Base-by-base conservation (phyloP, 768 basidiomycete species). In the Lactarius deliciosus region DNA sequence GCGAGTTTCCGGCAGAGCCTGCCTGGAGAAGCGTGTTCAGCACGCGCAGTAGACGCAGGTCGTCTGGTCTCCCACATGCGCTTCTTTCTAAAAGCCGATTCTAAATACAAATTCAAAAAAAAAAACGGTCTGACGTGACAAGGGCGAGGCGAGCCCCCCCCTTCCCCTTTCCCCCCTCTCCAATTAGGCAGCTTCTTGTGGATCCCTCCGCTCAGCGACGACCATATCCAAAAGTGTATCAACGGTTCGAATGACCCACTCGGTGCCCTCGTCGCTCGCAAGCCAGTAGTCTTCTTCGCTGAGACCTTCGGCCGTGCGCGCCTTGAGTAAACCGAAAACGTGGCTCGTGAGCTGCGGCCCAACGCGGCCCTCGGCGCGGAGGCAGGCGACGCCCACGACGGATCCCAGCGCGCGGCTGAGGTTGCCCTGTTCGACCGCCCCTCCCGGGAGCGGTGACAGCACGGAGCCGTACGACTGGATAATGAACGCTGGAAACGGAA, bases 281-380 rank as follows among this genome's bases (percentile, higher is more conserved):
- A 96, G 83, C 88, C 89, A 96, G 65, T 78, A 81, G 75, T 93
- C 92, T 76, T 90, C 91, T 71, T 84, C 82, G 70, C 78, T 86
- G 70, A 85, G 80, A 41, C 82, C 81, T 61, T 84, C 82, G 56
- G 80, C 79, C 57, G 83, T 73, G 63, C 89, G 88, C 25, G 92
- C 91, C 77, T 95, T 96, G 74, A 94, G 86, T 71, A 96, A 83
- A 15, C 94, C 94, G 76, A 92, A 94, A 58, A 91, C 88, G 75
- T 96, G 94, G 75, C 92, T 94, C 13, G 80, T 88, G 65, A 96
- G 81, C 76, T 96, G 94, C 8, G 94, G 92, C 28, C 86, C 92
- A 68, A 96, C 94, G 56, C 89, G 81, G 34, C 85, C 87, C 73
- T 95, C 92, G 34, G 94, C 87, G 65, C 94, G 88, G 60, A 96